Percentiles rank a stretch among this genome's conserved stretches.
Evolutionary conservation across 768 basidiomycete species (phyloP).

Genomic region (Lactarius indigo): DNA sequence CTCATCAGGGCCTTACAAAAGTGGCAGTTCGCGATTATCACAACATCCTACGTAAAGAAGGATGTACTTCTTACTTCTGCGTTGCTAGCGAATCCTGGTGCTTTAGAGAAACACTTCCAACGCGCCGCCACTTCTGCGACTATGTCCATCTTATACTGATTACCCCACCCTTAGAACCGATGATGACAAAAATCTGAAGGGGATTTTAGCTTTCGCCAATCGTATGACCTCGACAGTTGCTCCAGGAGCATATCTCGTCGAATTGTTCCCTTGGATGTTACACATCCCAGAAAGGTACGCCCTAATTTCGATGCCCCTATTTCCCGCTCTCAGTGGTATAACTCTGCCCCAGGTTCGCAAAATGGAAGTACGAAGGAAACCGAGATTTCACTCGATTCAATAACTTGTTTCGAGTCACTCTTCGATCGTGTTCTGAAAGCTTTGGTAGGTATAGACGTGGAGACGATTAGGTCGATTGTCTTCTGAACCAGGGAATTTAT

Average conservation of each 20-base stretch:
- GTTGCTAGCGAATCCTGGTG: background rate
- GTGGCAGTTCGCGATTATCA: background rate
- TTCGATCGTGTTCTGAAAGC: too few species aligned
- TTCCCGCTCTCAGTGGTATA: background rate
- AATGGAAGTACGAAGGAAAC: too few species aligned
- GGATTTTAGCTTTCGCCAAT: background rate
- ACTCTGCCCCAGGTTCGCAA: too few species aligned
- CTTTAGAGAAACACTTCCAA: background rate
- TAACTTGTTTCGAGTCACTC: too few species aligned
- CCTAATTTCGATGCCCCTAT: background rate
- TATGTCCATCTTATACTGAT: background rate
- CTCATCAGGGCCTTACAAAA: background rate
- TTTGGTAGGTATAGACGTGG: too few species aligned
- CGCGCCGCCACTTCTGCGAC: background rate
- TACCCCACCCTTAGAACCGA: background rate
- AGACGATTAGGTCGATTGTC: too few species aligned
- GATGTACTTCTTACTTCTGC: background rate
- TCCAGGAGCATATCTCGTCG: background rate
- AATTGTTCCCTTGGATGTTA: background rate
- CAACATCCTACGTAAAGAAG: background rate
- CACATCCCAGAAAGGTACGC: background rate
- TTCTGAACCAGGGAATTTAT: too few species aligned
- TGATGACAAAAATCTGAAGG: background rate
- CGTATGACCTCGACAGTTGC: background rate
- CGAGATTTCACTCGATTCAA: too few species aligned